Percentiles rank a stretch among this genome's conserved stretches.
Conservation (phyloP, 192 early-diverging fungal species). For the Cladochytrium replicatum region DNA sequence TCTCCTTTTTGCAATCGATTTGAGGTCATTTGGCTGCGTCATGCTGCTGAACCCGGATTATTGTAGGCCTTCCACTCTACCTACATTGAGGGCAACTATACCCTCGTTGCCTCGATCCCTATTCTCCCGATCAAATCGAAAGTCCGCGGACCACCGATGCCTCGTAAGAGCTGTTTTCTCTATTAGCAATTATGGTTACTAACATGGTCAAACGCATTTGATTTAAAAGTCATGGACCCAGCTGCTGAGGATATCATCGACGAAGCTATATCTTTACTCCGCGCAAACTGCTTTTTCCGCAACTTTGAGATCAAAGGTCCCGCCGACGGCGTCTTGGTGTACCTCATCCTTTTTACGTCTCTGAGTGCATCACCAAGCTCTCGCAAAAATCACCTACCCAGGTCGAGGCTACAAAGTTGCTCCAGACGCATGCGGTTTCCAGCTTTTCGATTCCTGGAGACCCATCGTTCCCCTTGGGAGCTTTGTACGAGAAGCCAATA, state of each 20-base stretch:
- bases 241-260: slow-evolving; percentile 77
- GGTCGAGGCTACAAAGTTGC: slow-evolving; percentile 72
- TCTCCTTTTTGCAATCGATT: too few species aligned
- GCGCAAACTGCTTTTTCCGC: slow-evolving; percentile 93
- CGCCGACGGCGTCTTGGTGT: slow-evolving; percentile 90
- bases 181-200: background rate
- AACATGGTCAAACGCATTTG: too few species aligned
- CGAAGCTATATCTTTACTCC: slow-evolving; percentile 87
- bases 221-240: too few species aligned
- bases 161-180: too few species aligned
- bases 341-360: slow-evolving; percentile 88
- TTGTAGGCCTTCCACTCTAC: slow-evolving; percentile 87
- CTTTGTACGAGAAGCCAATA: slow-evolving; percentile 65
- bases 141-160: slow-evolving; percentile 70
- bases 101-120: slow-evolving; percentile 70
- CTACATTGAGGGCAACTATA: slow-evolving; percentile 52
- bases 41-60: too few species aligned
- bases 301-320: slow-evolving; percentile 98
- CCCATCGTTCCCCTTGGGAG: slow-evolving; percentile 79
- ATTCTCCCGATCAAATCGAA: slow-evolving; percentile 87
- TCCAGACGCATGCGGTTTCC: slow-evolving; percentile 78
- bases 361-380: too few species aligned
- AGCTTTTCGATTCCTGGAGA: slow-evolving; percentile 93
- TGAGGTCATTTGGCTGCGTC: too few species aligned
- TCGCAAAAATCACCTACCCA: too few species aligned